phyloP scores from a whole-genome alignment of 371 early-diverging fungal genomes.

The Apophysomyces elegans region DNA sequence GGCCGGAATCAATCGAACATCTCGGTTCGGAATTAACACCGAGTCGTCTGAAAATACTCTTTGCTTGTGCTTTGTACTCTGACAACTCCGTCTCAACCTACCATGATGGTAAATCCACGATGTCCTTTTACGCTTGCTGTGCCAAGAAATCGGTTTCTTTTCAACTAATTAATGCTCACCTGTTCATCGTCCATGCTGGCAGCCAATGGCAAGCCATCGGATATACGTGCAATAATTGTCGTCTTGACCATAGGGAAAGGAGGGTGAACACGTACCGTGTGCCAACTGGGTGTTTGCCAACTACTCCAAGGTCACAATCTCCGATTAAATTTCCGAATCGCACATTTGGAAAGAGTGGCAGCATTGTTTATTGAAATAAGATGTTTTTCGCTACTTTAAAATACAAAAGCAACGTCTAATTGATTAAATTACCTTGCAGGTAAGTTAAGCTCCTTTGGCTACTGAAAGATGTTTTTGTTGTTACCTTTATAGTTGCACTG shows the following conservation, averaged over 20 bases:
- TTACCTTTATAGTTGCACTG: too few species aligned
- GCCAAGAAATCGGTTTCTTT: background rate
- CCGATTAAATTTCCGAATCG: too few species aligned
- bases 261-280: background rate
- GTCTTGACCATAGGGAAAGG: slow-evolving; percentile 85
- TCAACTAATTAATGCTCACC: slow-evolving; percentile 47
- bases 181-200: slow-evolving; percentile 98
- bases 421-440: too few species aligned
- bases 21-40: slow-evolving; percentile 84
- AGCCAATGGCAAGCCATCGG: slow-evolving; percentile 94
- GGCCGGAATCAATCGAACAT: slow-evolving; percentile 95
- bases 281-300: too few species aligned
- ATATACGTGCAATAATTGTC: slow-evolving; percentile 92
- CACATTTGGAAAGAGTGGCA: too few species aligned
- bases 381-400: too few species aligned
- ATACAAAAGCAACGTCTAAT: too few species aligned
- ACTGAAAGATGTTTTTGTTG: too few species aligned
- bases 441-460: too few species aligned
- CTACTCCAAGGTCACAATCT: too few species aligned
- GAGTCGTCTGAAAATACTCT: slow-evolving; percentile 86
- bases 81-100: slow-evolving; percentile 79
- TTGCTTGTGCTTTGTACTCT: slow-evolving; percentile 94
- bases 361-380: too few species aligned
- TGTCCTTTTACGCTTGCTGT: background rate
- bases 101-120: slow-evolving; percentile 8